phyloP scores from a whole-genome alignment of 2,329 filamentous ascomycete genomes.

The Claviceps sp. region DNA sequence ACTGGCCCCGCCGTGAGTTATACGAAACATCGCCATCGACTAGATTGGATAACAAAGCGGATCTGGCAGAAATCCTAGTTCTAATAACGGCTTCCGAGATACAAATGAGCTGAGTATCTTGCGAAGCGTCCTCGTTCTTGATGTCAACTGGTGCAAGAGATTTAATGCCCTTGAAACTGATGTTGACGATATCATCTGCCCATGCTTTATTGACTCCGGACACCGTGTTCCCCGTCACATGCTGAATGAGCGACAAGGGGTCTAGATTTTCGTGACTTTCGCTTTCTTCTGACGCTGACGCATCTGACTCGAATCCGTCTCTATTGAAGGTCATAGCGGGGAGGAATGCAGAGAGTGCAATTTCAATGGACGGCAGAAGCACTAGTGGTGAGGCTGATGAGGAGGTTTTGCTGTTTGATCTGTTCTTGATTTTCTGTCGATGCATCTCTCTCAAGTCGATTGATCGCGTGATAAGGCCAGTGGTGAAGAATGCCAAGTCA shows the following conservation, averaged over 20 bases:
- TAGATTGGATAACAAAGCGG: constrained; percentile 38
- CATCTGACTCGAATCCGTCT: constrained; percentile 8
- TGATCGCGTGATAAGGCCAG: constrained; percentile 37
- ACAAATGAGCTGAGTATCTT: constrained; percentile 19
- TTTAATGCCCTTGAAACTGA: constrained; percentile 40
- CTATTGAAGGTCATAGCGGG: constrained; percentile 20
- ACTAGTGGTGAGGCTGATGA: constrained; percentile 28
- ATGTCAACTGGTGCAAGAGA: constrained; percentile 7
- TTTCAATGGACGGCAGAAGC: constrained; percentile 32
- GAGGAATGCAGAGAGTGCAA: constrained; percentile 34
- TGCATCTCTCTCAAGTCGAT: constrained; percentile 36
- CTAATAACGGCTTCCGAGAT: constrained; percentile 41
- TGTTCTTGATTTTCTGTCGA: constrained; percentile 28
- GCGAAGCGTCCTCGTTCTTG: constrained; percentile 4
- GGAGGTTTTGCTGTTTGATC: constrained; percentile 20
- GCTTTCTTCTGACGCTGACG: constrained; percentile 3
- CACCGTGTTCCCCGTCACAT: constrained; percentile 8
- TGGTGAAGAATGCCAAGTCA: constrained; percentile 35
- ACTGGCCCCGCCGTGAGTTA: constrained; percentile 43
- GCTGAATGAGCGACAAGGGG: constrained; percentile 13
- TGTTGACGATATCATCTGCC: constrained; percentile 45
- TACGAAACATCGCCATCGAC: constrained; percentile 52
- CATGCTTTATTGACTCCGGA: constrained; percentile 27
- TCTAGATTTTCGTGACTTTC: constrained; percentile 7
- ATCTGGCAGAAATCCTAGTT: constrained; percentile 39